A percentile compares a stretch with the other conserved stretches of the same genome.
Conservation (phyloP, 495 filamentous ascomycete genomes). For the Xylaria grammica region DNA sequence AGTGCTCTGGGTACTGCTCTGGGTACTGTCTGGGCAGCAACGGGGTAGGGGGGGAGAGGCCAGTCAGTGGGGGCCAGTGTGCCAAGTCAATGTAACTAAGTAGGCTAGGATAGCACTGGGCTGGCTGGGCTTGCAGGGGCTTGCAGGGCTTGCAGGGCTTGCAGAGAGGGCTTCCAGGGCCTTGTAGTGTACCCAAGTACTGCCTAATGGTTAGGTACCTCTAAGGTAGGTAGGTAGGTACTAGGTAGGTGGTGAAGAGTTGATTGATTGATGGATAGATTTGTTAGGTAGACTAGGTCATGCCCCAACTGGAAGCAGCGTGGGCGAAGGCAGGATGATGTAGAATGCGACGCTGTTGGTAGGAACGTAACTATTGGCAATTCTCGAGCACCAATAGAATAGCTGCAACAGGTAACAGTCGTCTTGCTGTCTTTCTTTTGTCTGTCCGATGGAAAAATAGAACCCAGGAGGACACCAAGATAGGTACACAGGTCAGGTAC, state of each 20-base stretch:
- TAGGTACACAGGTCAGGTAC: neutral
- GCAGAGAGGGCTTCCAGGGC: too few species aligned
- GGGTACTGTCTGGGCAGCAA: slow-evolving; percentile 9
- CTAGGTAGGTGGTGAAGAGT: neutral
- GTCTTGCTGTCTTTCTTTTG: slow-evolving; percentile 17
- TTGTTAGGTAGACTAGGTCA: too few species aligned
- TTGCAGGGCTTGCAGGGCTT: neutral
- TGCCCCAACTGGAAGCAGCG: too few species aligned
- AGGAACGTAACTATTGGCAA: neutral
- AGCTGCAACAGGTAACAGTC: neutral
- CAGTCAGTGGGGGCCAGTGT: slow-evolving; percentile 10
- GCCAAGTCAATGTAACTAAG: neutral
- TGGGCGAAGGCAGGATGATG: neutral
- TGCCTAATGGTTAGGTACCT: too few species aligned
- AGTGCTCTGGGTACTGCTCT: neutral
- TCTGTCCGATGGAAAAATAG: neutral
- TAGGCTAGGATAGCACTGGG: neutral
- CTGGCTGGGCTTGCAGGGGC: neutral
- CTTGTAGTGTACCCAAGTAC: too few species aligned
- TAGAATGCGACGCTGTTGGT: neutral
- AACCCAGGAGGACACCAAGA: neutral
- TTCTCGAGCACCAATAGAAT: neutral
- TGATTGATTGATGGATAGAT: too few species aligned
- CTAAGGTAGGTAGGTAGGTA: too few species aligned
- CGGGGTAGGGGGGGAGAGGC: neutral